Base-by-base conservation (phyloP, 345 rosid genomes). In the Gossypium ekmanianum region DNA sequence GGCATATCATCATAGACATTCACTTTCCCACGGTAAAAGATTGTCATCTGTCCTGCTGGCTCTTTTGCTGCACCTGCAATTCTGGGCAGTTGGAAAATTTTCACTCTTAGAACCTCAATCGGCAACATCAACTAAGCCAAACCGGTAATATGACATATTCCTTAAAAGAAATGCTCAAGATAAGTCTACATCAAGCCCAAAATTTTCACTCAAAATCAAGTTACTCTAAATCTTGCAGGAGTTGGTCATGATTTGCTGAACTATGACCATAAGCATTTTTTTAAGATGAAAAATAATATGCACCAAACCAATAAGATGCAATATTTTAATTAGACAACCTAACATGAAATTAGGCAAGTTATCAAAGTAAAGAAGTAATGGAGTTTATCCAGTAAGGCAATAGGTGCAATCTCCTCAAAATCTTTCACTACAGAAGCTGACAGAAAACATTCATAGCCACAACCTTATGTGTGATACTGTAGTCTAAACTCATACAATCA, bases 11-110 rank as follows among this genome's bases (percentile, higher is more conserved):
- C 85, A 50, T 80, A 84, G 58, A 80, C 81, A 39, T 78, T 84
- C 56, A 84, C 85, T 76, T 84, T 76, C 29, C 87, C 85, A 71
- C 83, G 24, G 74, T 84, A 84, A 72, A 84, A 84, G 55, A 84
- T 80, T 7, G 85, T 71, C 87, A 82, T 84, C 74, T 82, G 85
- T 27, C 82, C 81, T 39, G 48, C 59, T 59, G 79, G 64, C 77
- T 76, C 84, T 55, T 26, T 74, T 26, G 80, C 65, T 41, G 79
- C 27, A 18, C 59, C 71, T 24, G 68, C 54, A 61, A 16, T 67
- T 79, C 85, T 79, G 82, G 41, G 61, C 65, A 72, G 76, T 63
- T 64, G 73, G 59, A 24, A 77, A 20, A 16, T 54, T 48, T 73
- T 79, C 70, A 74, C 75, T 72, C 58, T 76, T 71, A 47, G 55